Conservation (phyloP, 768 basidiomycete species). For the Aureoboletus auriporus region DNA sequence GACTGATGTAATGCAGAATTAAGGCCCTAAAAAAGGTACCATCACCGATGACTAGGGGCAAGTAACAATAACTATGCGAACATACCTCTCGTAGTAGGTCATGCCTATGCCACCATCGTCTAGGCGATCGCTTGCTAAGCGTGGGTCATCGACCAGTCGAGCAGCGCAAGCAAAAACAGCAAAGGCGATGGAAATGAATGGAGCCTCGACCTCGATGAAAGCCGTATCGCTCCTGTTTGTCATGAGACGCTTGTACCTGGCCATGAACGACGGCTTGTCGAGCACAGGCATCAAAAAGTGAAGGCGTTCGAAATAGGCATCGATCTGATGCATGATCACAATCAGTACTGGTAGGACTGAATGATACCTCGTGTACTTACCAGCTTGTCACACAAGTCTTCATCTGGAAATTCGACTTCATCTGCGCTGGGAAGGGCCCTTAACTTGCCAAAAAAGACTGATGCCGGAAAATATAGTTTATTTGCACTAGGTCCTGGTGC, state of each 20-base stretch:
- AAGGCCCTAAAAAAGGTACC: slow-evolving; percentile 54
- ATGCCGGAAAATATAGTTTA: slow-evolving; percentile 84
- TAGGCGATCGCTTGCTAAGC: slow-evolving; percentile 52
- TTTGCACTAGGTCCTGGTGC: slow-evolving; percentile 77
- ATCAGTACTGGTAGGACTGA: slow-evolving; percentile 16
- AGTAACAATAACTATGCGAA: slow-evolving; percentile 4
- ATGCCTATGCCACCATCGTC: slow-evolving; percentile 87
- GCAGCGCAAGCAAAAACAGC: slow-evolving; percentile 90
- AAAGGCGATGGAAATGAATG: slow-evolving; percentile 80
- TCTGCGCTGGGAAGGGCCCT: slow-evolving; percentile 77
- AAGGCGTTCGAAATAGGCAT: slow-evolving; percentile 82
- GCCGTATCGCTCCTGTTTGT: slow-evolving; percentile 52
- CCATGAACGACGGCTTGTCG: slow-evolving; percentile 80
- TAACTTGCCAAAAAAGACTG: slow-evolving; percentile 83
- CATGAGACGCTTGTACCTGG: slow-evolving; percentile 71
- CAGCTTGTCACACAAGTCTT: slow-evolving; percentile 83
- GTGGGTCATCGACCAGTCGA: slow-evolving; percentile 69
- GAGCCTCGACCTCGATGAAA: slow-evolving; percentile 56
- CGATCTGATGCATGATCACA: slow-evolving; percentile 49
- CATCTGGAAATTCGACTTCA: slow-evolving; percentile 83
- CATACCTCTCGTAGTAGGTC: slow-evolving; percentile 85
- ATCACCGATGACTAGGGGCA: slow-evolving; percentile 1
- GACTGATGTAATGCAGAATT: slow-evolving; percentile 88
- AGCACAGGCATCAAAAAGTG: slow-evolving; percentile 88
- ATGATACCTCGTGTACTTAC: slow-evolving; percentile 41